Conservation (phyloP, 257 asterid species). For the Sherardia arvensis region DNA sequence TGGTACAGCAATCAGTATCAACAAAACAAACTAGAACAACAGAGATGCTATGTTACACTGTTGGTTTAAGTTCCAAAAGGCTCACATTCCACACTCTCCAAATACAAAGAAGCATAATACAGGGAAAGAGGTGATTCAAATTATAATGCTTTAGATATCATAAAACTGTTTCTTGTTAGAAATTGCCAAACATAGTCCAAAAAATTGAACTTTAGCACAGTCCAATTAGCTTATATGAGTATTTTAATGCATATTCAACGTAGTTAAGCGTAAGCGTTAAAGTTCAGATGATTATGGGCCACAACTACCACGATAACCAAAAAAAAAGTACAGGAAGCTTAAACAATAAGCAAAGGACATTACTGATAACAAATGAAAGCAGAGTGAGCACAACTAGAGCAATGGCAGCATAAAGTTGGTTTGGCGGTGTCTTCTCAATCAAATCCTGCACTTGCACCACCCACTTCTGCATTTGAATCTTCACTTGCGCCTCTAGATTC, state of each 20-base stretch:
- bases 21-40: background rate
- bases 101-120: background rate
- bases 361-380: constrained; percentile 4
- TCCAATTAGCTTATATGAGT: background rate
- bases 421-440: constrained; percentile 8
- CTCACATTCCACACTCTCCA: background rate
- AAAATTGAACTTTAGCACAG: background rate
- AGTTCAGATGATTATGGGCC: background rate
- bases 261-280: no score
- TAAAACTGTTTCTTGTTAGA: background rate
- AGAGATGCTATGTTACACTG: background rate
- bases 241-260: no score
- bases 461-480: background rate
- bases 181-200: background rate
- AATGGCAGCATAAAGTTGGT: constrained; percentile 6
- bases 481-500: background rate
- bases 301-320: background rate
- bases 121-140: background rate
- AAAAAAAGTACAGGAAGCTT: background rate
- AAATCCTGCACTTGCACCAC: constrained; percentile 3
- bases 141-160: background rate
- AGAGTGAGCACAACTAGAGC: constrained; percentile 9
- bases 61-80: background rate
- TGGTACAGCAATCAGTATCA: background rate
- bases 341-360: background rate